Conservation (phyloP, 2,329 filamentous ascomycete species). For the Cladosporium sp. region DNA sequence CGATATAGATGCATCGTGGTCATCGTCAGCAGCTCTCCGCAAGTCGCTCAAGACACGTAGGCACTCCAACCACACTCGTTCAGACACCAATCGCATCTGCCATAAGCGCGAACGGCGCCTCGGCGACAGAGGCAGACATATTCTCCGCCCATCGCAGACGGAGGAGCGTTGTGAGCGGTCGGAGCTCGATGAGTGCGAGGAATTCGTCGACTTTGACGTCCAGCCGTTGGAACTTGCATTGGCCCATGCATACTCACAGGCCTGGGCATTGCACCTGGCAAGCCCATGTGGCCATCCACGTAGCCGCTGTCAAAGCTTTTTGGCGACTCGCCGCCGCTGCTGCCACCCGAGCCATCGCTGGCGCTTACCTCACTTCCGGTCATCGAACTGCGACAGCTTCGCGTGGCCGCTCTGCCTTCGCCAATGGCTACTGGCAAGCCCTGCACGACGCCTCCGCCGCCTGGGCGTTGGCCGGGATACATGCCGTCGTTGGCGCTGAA, state of each 20-base stretch:
- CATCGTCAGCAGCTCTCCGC: not conserved
- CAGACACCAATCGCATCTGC: conserved; percentile 40
- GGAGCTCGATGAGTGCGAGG: not conserved
- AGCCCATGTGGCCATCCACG: conserved; percentile 28
- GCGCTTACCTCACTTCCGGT: conserved; percentile 25
- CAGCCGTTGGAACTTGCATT: not conserved
- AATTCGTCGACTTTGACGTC: not conserved
- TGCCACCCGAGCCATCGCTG: conserved; percentile 40
- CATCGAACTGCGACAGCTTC: conserved; percentile 35
- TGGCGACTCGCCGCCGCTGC: conserved; percentile 53
- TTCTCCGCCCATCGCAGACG: conserved; percentile 15
- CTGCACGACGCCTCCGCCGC: conserved; percentile 49
- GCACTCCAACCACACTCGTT: conserved; percentile 37
- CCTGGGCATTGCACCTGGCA: conserved; percentile 15
- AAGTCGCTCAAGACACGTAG: not conserved
- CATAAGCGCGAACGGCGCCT: conserved; percentile 36
- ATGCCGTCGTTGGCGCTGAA: conserved; percentile 96
- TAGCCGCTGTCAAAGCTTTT: conserved; percentile 44
- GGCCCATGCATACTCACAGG: conserved; percentile 5
- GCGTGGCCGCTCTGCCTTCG: conserved; percentile 42
- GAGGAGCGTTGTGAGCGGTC: not conserved
- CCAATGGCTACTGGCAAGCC: conserved; percentile 63
- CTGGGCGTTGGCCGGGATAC: conserved; percentile 56
- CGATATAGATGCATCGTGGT: not conserved
- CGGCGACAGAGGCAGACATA: conserved; percentile 32